Evolutionary conservation across 306 rosid species (phyloP), one percentile per base, ranked within the genome.

Genomic region (Castanea mollissima): DNA sequence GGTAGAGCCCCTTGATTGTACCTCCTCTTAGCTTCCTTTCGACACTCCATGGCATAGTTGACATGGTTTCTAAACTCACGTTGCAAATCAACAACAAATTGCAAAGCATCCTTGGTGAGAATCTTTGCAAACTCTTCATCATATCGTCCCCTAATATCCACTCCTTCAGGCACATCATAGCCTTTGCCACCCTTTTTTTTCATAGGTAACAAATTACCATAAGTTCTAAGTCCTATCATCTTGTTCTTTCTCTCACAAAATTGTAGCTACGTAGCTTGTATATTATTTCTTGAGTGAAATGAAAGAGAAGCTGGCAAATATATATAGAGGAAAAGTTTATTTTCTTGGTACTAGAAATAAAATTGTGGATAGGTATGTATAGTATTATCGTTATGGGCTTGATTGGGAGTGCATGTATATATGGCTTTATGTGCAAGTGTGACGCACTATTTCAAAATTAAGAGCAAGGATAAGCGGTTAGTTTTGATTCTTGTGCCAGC

Each of bases 1-100:
- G 97, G 97, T 46, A 88, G 7, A 34, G 80, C 89, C 11, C 99
- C 98, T 27, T 90, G 97, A 77, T 85, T 90, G 84, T 85, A 91
- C 85, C 83, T 88, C 71, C 77, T 80, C 82, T 90, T 91, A 16
- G 92, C 92, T 62, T 95, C 97, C 76, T 62, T 88, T 75, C 98
- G 85, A 68, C 97, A 90, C 79, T 91, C 92, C 59, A 95, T 7
- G 1, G 98, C 95, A 23, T 92, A 92, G 82, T 84, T 86, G 8
- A 95, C 79, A 10, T 81, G 92, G 85, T 81, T 87, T 86, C 90
- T 89, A 29, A 91, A 90, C 89, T 90, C 93, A 54, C 90, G 89
- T 74, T 95, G 98, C 74, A 95, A 78, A 38, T 83, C 92, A 54
- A 86, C 92, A 74, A 92, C 92, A 23, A 91, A 95, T 60, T 70